These are phyloP conservation scores for Thelephora aurantiotincta DNA, from an alignment of 768 basidiomycete genomes.

Conservation along the genomic window DNA sequence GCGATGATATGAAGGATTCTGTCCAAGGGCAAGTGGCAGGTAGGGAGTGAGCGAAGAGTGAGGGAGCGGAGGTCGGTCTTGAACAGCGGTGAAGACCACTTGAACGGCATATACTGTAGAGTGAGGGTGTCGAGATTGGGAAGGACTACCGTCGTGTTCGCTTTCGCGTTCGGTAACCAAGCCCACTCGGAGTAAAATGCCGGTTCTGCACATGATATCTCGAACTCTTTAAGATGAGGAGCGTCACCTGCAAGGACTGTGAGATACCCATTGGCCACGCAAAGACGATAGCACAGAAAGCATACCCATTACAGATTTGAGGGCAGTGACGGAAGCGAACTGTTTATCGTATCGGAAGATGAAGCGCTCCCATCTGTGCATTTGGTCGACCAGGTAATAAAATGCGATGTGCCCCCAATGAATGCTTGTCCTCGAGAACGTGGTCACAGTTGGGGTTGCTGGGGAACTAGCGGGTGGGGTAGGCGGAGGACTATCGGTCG, in stretches of 20 bases:
- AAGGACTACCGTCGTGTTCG: constrained; percentile 21
- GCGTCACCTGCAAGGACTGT: constrained; percentile 39
- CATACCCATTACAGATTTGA: constrained; percentile 61
- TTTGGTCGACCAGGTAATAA: constrained; percentile 66
- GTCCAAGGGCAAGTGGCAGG: constrained; percentile 48
- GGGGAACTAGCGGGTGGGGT: constrained; percentile 7
- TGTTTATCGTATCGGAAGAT: constrained; percentile 69
- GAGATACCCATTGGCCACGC: constrained; percentile 1
- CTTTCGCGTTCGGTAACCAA: constrained; percentile 49
- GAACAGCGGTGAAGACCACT: constrained; percentile 65
- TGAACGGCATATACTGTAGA: constrained; percentile 61
- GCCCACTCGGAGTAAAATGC: constrained; percentile 51
- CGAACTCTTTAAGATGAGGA: constrained; percentile 61
- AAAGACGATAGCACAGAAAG: constrained; percentile 4
- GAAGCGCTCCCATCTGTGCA: constrained; percentile 73
- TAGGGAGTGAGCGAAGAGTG: constrained; percentile 52
- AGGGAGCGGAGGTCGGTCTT: constrained; percentile 40
- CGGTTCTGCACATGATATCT: constrained; percentile 59
- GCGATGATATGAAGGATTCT: constrained; percentile 52
- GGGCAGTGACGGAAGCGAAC: constrained; percentile 57
- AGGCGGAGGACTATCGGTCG: constrained; percentile 7
- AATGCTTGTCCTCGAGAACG: constrained; percentile 26
- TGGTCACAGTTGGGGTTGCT: constrained; percentile 11
- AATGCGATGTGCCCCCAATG: constrained; percentile 77
- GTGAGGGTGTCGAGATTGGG: constrained; percentile 43